phyloP scores from a whole-genome alignment of 2,329 filamentous ascomycete species.

The Waltergamsia citrina region DNA sequence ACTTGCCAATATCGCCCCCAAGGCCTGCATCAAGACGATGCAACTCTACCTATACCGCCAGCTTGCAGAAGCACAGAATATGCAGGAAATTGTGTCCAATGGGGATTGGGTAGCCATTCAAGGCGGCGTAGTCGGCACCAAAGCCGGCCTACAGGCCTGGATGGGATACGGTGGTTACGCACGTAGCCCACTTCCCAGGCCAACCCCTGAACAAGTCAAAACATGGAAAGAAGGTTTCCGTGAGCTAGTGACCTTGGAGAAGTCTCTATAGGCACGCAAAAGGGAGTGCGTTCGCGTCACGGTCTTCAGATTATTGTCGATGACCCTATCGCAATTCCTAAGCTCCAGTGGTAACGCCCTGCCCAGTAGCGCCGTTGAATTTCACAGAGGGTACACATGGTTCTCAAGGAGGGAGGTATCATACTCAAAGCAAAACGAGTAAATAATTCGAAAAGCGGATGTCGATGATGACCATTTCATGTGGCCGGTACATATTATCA shows the following conservation, averaged over 20 bases:
- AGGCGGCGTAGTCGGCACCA: conserved; percentile 16
- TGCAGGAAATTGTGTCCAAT: conserved; percentile 21
- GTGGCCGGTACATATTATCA: no score
- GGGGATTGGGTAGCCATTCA: conserved; percentile 19
- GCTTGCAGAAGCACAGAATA: conserved; percentile 20
- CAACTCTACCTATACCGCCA: conserved; percentile 20
- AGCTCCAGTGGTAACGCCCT: background rate
- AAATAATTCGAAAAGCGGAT: no score
- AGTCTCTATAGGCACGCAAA: conserved; percentile 29
- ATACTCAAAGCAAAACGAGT: no score
- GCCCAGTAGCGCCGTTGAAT: no score
- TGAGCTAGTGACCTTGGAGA: conserved; percentile 41
- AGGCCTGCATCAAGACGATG: conserved; percentile 23
- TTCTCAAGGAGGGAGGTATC: no score
- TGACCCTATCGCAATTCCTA: background rate
- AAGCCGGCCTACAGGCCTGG: conserved; percentile 23
- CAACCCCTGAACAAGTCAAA: conserved; percentile 35
- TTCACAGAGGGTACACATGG: no score
- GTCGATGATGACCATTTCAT: no score
- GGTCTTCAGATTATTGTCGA: no score
- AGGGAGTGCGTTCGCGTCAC: no score
- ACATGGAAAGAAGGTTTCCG: conserved; percentile 47
- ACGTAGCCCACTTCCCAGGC: conserved; percentile 38
- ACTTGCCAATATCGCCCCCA: conserved; percentile 27
- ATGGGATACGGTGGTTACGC: conserved; percentile 10